Percentiles rank a stretch among this genome's conserved stretches.
These are phyloP conservation scores for Cyclotella choctawhatcheeana DNA, from an alignment of 108 stramenopile genomes.

Conservation along the genomic window DNA sequence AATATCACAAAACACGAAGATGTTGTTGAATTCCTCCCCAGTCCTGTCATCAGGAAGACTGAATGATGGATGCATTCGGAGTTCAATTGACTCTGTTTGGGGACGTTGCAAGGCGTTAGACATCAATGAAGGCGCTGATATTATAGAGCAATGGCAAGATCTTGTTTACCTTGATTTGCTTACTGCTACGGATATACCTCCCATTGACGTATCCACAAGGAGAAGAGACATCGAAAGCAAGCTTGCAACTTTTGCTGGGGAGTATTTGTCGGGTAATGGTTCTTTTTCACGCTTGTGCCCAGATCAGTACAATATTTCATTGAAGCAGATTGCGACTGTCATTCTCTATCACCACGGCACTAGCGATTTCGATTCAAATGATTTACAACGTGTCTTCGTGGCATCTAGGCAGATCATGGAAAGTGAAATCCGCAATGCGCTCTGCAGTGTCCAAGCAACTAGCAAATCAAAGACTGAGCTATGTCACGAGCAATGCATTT, in stretches of 20 bases:
- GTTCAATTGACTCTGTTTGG: constrained; percentile 36
- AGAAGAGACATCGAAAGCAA: constrained; percentile 3
- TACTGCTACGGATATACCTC: constrained; percentile 22
- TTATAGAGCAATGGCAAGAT: constrained; percentile 44
- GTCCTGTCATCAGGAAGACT: constrained; percentile 37
- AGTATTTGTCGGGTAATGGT: constrained; percentile 31
- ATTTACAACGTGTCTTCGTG: constrained; percentile 45
- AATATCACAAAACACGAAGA: too few species aligned
- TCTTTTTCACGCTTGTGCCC: constrained; percentile 68
- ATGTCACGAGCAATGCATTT: constrained; percentile 28
- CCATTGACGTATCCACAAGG: not conserved
- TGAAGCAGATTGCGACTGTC: constrained; percentile 47
- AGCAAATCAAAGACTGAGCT: constrained; percentile 15
- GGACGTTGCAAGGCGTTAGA: constrained; percentile 16
- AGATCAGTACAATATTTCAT: constrained; percentile 47
- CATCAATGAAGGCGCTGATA: not conserved
- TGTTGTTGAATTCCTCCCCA: constrained; percentile 23
- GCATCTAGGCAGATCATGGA: constrained; percentile 68
- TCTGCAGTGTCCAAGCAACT: constrained; percentile 10
- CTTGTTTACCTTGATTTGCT: constrained; percentile 29
- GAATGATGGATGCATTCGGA: constrained; percentile 25
- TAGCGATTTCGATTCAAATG: constrained; percentile 21
- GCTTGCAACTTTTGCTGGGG: constrained; percentile 20
- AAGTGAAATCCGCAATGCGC: constrained; percentile 59
- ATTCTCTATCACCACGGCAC: constrained; percentile 59